A percentile compares a stretch with the other conserved stretches of the same genome.
Evolutionary conservation across 202 grass and related monocot genomes (phyloP).

Genomic region (Saccharum hybrid): DNA sequence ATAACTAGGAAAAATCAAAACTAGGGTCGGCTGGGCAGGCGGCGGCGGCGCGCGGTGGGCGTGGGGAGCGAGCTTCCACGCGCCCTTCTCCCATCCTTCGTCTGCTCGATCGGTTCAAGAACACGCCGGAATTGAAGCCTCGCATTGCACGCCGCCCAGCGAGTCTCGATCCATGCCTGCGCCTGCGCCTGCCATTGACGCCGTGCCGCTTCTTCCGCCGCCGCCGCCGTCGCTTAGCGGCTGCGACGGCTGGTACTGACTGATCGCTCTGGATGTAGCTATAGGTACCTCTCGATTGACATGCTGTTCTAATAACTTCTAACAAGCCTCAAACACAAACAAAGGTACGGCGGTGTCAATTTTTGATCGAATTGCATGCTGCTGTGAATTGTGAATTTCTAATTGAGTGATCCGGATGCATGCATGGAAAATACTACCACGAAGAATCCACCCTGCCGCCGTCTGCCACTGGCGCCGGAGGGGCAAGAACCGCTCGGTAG

Average conservation of each 20-base stretch:
- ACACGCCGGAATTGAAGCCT: not conserved
- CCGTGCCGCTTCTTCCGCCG: not conserved
- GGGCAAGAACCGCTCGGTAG: not conserved
- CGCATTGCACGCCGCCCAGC: slow-evolving; percentile 1
- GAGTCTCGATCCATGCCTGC: slow-evolving; percentile 32
- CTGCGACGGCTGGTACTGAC: slow-evolving; percentile 23
- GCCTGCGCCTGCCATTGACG: slow-evolving; percentile 7
- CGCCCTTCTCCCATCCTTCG: slow-evolving; percentile 18
- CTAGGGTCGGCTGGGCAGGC: not conserved
- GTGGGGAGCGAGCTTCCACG: not conserved
- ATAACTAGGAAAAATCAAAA: slow-evolving; percentile 9
- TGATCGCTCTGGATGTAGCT: slow-evolving; percentile 48
- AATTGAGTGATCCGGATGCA: not conserved
- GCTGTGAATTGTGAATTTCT: not conserved
- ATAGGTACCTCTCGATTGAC: slow-evolving; percentile 37
- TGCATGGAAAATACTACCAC: not conserved
- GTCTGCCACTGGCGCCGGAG: no score
- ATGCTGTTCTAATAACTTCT: slow-evolving; percentile 40
- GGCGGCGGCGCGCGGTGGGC: slow-evolving; percentile 6
- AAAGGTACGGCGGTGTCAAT: slow-evolving; percentile 21
- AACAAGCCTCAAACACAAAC: slow-evolving; percentile 31
- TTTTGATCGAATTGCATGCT: not conserved
- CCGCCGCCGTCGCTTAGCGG: slow-evolving; percentile 15
- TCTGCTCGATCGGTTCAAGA: not conserved
- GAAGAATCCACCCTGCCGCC: slow-evolving; percentile 32